Conservation (phyloP, 2,329 filamentous ascomycete species). For the Colletotrichum sp. region DNA sequence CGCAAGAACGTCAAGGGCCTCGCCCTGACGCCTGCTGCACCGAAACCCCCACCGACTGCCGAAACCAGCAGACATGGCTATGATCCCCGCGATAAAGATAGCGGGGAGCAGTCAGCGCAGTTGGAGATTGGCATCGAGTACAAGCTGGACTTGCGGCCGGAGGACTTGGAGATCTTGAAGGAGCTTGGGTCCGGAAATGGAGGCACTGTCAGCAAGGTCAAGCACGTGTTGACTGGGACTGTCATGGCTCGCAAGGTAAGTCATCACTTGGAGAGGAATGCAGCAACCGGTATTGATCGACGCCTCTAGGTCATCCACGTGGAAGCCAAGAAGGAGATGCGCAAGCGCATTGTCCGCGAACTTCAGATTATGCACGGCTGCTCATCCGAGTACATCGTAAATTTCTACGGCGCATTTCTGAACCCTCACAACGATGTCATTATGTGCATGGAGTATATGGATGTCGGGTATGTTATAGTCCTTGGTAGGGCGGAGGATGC, state of each 20-base stretch:
- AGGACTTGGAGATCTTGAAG: conserved; percentile 91
- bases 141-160: conserved; percentile 87
- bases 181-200: conserved; percentile 96
- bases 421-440: conserved; percentile 98
- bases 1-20: conserved; percentile 99
- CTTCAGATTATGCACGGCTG: conserved; percentile 98
- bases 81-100: conserved; percentile 64
- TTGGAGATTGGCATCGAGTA: conserved; percentile 98
- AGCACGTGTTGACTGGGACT: conserved; percentile 91
- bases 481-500: background rate
- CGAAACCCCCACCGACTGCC: conserved; percentile 74
- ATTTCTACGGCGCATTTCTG: conserved; percentile 96
- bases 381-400: conserved; percentile 96
- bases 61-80: conserved; percentile 70
- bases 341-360: conserved; percentile 95
- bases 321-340: conserved; percentile 95
- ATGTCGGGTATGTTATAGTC: conserved; percentile 80
- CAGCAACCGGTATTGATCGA: background rate
- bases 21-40: conserved; percentile 79
- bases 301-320: conserved; percentile 90
- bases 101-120: conserved; percentile 64
- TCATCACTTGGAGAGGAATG: background rate
- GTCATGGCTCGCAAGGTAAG: conserved; percentile 96
- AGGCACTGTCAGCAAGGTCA: conserved; percentile 97
- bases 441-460: conserved; percentile 99